phyloP scores from a whole-genome alignment of 2,329 filamentous ascomycete species.

The Eurotiales sp. region DNA sequence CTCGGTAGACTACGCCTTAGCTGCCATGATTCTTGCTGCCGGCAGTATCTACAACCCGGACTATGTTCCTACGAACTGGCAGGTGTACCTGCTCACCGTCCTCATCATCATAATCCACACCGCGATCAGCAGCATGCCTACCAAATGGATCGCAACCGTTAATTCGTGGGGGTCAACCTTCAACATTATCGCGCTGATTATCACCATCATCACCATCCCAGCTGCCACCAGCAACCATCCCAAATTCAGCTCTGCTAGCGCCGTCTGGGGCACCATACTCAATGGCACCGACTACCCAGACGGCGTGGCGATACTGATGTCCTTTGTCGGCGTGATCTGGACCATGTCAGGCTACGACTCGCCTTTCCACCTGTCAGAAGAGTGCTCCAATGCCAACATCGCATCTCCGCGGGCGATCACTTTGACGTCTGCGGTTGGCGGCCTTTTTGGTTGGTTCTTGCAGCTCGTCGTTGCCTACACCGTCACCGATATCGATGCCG shows the following conservation, averaged over 20 bases:
- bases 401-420: constrained; percentile 69
- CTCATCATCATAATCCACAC: constrained; percentile 66
- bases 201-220: constrained; percentile 67
- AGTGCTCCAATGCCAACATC: constrained; percentile 69
- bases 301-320: constrained; percentile 66
- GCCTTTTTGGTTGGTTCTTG: constrained; percentile 67
- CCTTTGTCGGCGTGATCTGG: constrained; percentile 68
- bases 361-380: constrained; percentile 69
- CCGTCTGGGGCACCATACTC: constrained; percentile 65
- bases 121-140: constrained; percentile 66
- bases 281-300: constrained; percentile 64
- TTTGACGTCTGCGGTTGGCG: constrained; percentile 63
- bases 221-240: constrained; percentile 54
- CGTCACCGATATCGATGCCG: constrained; percentile 58
- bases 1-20: constrained; percentile 62
- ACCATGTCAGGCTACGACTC: constrained; percentile 66
- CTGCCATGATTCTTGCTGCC: constrained; percentile 68
- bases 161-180: constrained; percentile 68
- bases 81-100: constrained; percentile 64
- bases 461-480: constrained; percentile 72
- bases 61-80: constrained; percentile 63
- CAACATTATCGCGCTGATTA: constrained; percentile 64
- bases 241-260: constrained; percentile 55
- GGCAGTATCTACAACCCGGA: constrained; percentile 63
- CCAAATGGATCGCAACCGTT: constrained; percentile 65